Evolutionary conservation across 228 moss, liverwort and hornwort species (phyloP).

Genomic region (Sphagnum fallax): DNA sequence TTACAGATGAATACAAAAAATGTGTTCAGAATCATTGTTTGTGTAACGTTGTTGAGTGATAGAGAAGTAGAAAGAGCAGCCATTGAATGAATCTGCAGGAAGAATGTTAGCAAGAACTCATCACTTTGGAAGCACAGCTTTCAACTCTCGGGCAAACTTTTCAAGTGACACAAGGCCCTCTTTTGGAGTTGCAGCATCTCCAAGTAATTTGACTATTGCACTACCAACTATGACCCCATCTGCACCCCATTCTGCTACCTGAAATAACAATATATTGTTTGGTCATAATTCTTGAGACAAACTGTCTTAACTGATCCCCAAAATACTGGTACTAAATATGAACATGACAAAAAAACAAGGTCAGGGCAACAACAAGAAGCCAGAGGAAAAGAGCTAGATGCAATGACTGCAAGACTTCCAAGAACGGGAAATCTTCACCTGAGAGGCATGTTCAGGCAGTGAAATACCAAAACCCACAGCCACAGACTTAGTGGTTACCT

Average conservation of each 20-base stretch:
- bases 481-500: constrained; percentile 65
- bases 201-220: constrained; percentile 67
- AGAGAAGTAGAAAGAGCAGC: no score
- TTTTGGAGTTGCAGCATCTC: constrained; percentile 57
- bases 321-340: no score
- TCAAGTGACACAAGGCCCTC: constrained; percentile 54
- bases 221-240: constrained; percentile 87
- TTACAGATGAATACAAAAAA: no score
- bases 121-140: constrained; percentile 20
- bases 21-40: no score
- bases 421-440: constrained; percentile 22
- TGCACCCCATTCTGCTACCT: constrained; percentile 77
- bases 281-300: no score
- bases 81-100: no score
- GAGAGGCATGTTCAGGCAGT: constrained; percentile 51
- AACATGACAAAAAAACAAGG: no score
- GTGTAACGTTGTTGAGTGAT: no score
- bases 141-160: constrained; percentile 28
- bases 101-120: no score
- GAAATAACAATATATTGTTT: background rate
- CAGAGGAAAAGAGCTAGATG: background rate
- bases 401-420: background rate
- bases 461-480: constrained; percentile 90
- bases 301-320: no score
- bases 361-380: no score